Base-by-base conservation (phyloP, 2,329 filamentous ascomycete genomes). In the Pseudocercospora fijiensis region DNA sequence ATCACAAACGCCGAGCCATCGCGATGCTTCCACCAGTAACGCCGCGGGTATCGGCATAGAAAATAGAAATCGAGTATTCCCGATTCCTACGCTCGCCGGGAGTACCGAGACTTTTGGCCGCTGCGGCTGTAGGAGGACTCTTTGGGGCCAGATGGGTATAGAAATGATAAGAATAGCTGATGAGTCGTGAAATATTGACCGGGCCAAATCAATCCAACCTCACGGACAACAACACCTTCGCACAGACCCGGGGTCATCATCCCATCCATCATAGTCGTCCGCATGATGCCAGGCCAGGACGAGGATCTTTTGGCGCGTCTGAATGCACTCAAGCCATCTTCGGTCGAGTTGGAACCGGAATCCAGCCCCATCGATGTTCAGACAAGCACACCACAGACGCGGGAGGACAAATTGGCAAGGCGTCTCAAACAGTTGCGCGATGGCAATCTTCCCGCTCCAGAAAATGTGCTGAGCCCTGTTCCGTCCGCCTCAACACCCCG, bases 161-260 rank as follows among this genome's bases (percentile, higher is more conserved):
- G 67, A 90, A 90, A 67, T 83, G n/a, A n/a, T n/a, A n/a, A n/a
- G n/a, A n/a, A n/a, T 90, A 90, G 71, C 86, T 88, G 27, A 89
- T 74, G 63, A 90, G 82, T 71, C 37, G 8, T 41, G 37, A 18
- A 41, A 41, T 41, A 41, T 41, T 41, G 37, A 41, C 16, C 16
- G 5, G 4, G 3, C 16, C 3, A 2, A 41, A 18, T 41, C 37
- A 18, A 41, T 7, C 16, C 37, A 1, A 41, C 37, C 2, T 5
- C 37, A 41, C n/a, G 37, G 6, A 41, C 18, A n/a, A 41, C 37
- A 41, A n/a, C 37, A 41, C 37, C 37, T 4, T 16, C 33, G 16
- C 16, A 2, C 30, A 13, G 4, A 11, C 5, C 2, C 33, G 11
- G n/a, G 2, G 3, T 41, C 37, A 41, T 4, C 37, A 2, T 41